These are phyloP conservation scores for Penicillium canariense DNA, from an alignment of 495 filamentous ascomycete species.

Conservation along the genomic window DNA sequence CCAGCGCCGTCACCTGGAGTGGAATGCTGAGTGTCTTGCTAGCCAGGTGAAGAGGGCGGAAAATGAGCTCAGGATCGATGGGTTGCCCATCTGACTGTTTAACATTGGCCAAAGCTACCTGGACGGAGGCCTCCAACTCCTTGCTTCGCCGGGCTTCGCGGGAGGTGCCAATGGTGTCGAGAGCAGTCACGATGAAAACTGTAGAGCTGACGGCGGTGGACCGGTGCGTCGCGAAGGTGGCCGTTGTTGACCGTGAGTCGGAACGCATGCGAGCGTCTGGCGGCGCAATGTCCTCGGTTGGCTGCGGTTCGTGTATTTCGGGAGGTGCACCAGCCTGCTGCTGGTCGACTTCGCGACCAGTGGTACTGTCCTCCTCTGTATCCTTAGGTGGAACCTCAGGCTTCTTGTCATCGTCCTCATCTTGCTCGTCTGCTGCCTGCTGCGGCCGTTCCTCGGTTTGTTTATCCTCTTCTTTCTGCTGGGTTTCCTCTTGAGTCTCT, in stretches of 20 bases:
- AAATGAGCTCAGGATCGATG: constrained; percentile 82
- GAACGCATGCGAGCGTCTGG: constrained; percentile 45
- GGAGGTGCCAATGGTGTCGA: constrained; percentile 85
- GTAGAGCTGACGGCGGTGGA: constrained; percentile 78
- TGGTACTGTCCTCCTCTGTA: constrained; percentile 5
- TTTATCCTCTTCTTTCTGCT: constrained; percentile 18
- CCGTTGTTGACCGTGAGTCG: constrained; percentile 58
- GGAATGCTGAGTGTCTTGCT: constrained; percentile 80
- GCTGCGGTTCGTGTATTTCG: constrained; percentile 26
- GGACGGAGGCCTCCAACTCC: constrained; percentile 72
- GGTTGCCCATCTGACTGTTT: constrained; percentile 68
- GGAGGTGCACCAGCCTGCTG: constrained; percentile 16
- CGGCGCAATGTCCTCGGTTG: constrained; percentile 28
- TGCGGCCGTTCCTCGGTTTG: constrained; percentile 15
- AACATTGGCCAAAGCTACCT: constrained; percentile 79
- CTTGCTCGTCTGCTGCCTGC: constrained; percentile 1
- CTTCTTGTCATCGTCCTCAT: constrained; percentile 13
- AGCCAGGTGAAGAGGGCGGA: constrained; percentile 83
- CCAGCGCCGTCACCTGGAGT: constrained; percentile 83
- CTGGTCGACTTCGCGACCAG: constrained; percentile 4
- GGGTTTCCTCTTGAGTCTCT: constrained; percentile 6
- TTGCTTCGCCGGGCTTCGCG: constrained; percentile 83
- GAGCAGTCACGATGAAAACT: constrained; percentile 87
- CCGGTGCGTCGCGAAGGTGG: constrained; percentile 50
- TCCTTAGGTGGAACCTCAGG: constrained; percentile 30